These are phyloP conservation scores for Lachancea dasiensis DNA, from an alignment of 805 yeast species.

Conservation along the genomic window DNA sequence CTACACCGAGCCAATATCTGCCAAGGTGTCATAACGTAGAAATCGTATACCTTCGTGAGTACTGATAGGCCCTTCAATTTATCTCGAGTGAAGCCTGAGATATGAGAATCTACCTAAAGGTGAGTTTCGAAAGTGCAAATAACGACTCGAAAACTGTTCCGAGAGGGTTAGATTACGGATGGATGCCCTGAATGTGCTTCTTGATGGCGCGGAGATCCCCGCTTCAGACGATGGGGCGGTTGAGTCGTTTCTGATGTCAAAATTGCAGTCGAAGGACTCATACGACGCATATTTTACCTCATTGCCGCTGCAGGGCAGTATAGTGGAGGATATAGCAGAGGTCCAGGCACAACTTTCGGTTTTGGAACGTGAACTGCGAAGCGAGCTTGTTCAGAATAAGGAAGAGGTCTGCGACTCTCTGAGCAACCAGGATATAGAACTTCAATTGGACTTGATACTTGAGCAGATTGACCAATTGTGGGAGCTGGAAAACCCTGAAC, in stretches of 20 bases:
- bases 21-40: no score
- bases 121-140: no score
- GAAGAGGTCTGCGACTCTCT: slow-evolving; percentile 40
- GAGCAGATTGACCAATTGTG: slow-evolving; percentile 27
- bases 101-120: no score
- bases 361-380: slow-evolving; percentile 41
- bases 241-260: slow-evolving; percentile 2
- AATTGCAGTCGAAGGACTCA: slow-evolving; percentile 39
- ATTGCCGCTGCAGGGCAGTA: slow-evolving; percentile 32
- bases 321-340: slow-evolving; percentile 68
- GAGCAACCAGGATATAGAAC: slow-evolving; percentile 21
- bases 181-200: slow-evolving; percentile 5
- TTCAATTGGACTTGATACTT: slow-evolving; percentile 15
- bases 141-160: no score
- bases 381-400: slow-evolving; percentile 34
- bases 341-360: slow-evolving; percentile 50
- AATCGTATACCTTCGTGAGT: no score
- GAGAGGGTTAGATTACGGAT: no score
- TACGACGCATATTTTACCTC: slow-evolving; percentile 39
- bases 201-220: background rate
- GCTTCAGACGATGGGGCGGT: background rate
- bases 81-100: no score
- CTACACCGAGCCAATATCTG: no score
- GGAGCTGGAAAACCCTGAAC: slow-evolving; percentile 25
- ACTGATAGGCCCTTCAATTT: no score